Evolutionary conservation across 2,329 filamentous ascomycete genomes (phyloP).

Genomic region (Alternaria panax): DNA sequence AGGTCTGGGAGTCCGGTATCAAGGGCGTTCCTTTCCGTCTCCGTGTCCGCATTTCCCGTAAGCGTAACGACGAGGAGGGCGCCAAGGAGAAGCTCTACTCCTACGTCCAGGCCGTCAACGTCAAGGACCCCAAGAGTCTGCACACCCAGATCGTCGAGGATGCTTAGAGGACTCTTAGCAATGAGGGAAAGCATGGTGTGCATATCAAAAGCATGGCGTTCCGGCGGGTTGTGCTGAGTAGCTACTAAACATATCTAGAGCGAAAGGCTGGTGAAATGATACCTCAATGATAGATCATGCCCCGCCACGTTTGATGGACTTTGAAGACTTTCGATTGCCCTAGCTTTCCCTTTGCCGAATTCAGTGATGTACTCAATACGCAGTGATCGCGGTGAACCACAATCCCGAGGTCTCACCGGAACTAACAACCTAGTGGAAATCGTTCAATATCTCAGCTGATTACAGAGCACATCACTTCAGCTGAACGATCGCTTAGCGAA

Average conservation of each 20-base stretch:
- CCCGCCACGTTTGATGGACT: constrained; percentile 31
- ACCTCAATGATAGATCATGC: constrained; percentile 47
- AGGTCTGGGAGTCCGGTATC: constrained; percentile 99
- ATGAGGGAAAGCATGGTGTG: constrained; percentile 29
- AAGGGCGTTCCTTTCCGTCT: constrained; percentile 99
- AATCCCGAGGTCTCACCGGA: background rate
- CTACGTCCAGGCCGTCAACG: constrained; percentile 99
- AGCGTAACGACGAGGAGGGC: constrained; percentile 99
- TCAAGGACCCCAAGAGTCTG: constrained; percentile 99
- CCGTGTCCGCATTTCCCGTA: constrained; percentile 97
- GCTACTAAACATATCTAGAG: constrained; percentile 36
- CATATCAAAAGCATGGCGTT: constrained; percentile 48
- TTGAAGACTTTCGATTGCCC: background rate
- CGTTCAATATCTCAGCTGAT: background rate
- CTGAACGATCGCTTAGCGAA: background rate
- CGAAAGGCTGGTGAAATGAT: constrained; percentile 48
- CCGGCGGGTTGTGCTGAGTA: constrained; percentile 46
- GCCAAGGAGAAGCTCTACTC: constrained; percentile 99
- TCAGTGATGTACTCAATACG: background rate
- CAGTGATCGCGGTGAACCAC: background rate
- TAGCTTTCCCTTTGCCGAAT: background rate
- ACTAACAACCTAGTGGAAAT: background rate
- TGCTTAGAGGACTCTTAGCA: constrained; percentile 52
- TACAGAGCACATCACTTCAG: background rate
- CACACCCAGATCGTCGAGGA: constrained; percentile 86